phyloP scores from a whole-genome alignment of 805 yeast species.

The Sugiyamaella floridensis region DNA sequence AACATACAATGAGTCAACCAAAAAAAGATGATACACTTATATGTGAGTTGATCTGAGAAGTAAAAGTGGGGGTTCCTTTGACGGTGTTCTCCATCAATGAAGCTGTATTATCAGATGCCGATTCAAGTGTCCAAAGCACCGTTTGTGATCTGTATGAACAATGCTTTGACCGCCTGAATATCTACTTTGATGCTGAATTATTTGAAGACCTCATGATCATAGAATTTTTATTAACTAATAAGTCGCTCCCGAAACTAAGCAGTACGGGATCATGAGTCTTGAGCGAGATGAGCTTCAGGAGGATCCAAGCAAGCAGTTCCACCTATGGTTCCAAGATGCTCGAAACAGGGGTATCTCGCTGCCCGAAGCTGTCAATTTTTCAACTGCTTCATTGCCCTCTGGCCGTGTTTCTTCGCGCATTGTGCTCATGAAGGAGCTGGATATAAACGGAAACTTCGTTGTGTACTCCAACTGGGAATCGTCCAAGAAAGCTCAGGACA shows the following conservation, averaged over 20 bases:
- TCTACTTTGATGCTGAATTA: neutral
- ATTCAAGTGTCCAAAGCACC: too few relatives aligned
- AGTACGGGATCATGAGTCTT: constrained; percentile 64
- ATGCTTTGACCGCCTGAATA: too few relatives aligned
- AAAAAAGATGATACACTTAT: constrained; percentile 6
- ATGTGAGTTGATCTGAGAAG: constrained; percentile 1
- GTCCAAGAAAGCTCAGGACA: constrained; percentile 73
- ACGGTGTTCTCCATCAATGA: too few relatives aligned
- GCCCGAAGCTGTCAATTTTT: constrained; percentile 81
- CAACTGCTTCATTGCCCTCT: constrained; percentile 81
- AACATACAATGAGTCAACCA: neutral
- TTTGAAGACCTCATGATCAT: neutral
- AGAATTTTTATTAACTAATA: neutral
- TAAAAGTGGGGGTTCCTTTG: too few relatives aligned
- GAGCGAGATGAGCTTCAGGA: constrained; percentile 44
- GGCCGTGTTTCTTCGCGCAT: constrained; percentile 86
- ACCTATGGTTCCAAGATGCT: constrained; percentile 80
- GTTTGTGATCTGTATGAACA: too few relatives aligned
- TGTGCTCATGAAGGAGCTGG: constrained; percentile 85
- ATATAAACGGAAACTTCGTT: constrained; percentile 65
- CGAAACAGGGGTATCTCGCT: constrained; percentile 46
- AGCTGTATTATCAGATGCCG: too few relatives aligned
- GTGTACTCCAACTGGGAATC: constrained; percentile 88
- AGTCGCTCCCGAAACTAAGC: constrained; percentile 81
- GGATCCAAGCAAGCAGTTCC: constrained; percentile 73